Conservation (phyloP, 345 rosid genomes). For the Cochlearia excelsa region DNA sequence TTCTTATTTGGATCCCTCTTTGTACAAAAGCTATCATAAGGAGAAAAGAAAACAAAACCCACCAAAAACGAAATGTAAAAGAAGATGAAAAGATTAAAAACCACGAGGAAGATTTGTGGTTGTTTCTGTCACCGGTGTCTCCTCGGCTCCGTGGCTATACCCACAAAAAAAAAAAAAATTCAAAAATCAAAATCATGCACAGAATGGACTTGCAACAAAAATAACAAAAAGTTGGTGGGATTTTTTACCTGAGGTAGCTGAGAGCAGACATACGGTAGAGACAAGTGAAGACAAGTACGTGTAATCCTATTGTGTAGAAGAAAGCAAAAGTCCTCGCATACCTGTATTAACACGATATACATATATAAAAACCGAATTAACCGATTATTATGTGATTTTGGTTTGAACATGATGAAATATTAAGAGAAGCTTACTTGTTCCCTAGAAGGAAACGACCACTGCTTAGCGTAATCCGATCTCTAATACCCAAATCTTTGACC, state of each 20-base stretch:
- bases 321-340: conserved; percentile 89
- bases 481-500: conserved; percentile 90
- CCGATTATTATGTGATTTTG: not conserved
- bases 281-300: conserved; percentile 82
- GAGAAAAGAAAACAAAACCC: not conserved
- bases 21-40: conserved; percentile 24
- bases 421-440: conserved; percentile 58
- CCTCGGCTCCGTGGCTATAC: conserved; percentile 73
- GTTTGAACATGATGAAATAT: conserved; percentile 5
- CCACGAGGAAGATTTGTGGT: conserved; percentile 67
- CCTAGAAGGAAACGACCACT: conserved; percentile 93
- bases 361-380: not conserved
- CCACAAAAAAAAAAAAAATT: not conserved
- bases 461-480: conserved; percentile 91
- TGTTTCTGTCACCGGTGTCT: conserved; percentile 45
- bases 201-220: not conserved
- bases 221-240: not conserved
- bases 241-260: conserved; percentile 72
- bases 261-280: conserved; percentile 94
- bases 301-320: conserved; percentile 90
- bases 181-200: not conserved
- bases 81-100: conserved; percentile 28
- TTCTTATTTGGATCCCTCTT: conserved; percentile 7
- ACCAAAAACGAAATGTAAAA: not conserved
- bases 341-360: conserved; percentile 38